These are phyloP conservation scores for Brassica rapa DNA, from an alignment of 345 rosid genomes.

Conservation along the genomic window DNA sequence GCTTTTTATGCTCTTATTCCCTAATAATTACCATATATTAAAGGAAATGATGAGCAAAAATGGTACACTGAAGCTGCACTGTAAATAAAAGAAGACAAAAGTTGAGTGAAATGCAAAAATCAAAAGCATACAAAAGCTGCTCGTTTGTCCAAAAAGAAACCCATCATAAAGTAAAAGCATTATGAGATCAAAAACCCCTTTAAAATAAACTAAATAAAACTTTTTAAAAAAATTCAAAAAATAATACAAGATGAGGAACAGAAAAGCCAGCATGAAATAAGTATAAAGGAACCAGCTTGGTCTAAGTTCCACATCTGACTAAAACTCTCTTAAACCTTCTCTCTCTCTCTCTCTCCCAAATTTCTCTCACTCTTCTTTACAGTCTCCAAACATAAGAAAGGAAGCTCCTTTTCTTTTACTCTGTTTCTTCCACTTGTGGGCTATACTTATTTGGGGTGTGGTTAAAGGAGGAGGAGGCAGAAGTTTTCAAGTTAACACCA, in stretches of 20 bases:
- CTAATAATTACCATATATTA: slow-evolving; percentile 36
- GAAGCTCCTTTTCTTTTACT: slow-evolving; percentile 16
- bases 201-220: background rate
- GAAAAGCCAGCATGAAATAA: slow-evolving; percentile 40
- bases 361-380: slow-evolving; percentile 19
- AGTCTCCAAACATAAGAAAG: slow-evolving; percentile 40
- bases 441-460: slow-evolving; percentile 22
- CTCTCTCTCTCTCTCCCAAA: background rate
- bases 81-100: slow-evolving; percentile 26
- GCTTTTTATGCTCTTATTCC: slow-evolving; percentile 40
- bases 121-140: slow-evolving; percentile 47
- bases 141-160: slow-evolving; percentile 47
- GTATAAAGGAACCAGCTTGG: slow-evolving; percentile 45
- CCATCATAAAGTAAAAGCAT: slow-evolving; percentile 45
- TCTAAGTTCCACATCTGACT: slow-evolving; percentile 39
- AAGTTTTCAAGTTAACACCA: slow-evolving; percentile 11
- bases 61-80: slow-evolving; percentile 40
- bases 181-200: slow-evolving; percentile 34
- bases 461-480: slow-evolving; percentile 18
- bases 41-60: slow-evolving; percentile 39
- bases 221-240: slow-evolving; percentile 5
- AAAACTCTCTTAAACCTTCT: slow-evolving; percentile 39
- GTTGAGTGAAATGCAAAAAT: slow-evolving; percentile 45
- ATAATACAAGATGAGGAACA: slow-evolving; percentile 35
- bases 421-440: slow-evolving; percentile 20